A percentile compares a stretch with the other conserved stretches of the same genome.
These are phyloP conservation scores for Sugiyamaella qingdaonensis DNA, from an alignment of 805 yeast species.

Conservation along the genomic window DNA sequence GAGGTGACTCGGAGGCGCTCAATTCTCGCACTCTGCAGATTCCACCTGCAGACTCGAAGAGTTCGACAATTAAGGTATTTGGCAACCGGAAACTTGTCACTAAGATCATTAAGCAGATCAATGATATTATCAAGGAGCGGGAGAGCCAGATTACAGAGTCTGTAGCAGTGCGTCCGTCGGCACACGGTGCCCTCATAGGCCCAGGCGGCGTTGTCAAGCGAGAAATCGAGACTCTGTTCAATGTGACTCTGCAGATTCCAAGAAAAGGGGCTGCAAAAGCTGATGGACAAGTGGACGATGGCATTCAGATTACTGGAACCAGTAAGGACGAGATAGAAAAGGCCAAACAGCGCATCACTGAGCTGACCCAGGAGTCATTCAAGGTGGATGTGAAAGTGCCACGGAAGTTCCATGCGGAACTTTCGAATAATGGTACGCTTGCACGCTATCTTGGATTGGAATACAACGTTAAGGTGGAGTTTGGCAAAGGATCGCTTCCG, in stretches of 20 bases:
- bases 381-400: constrained; percentile 56
- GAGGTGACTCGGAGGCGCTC: constrained; percentile 49
- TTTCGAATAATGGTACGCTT: constrained; percentile 64
- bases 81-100: constrained; percentile 77
- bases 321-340: constrained; percentile 55
- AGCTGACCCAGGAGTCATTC: constrained; percentile 56
- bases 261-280: constrained; percentile 34
- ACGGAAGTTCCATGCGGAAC: constrained; percentile 50
- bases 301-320: constrained; percentile 57
- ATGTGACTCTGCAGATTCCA: constrained; percentile 65
- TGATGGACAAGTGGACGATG: constrained; percentile 35
- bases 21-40: constrained; percentile 53
- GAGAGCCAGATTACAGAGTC: constrained; percentile 38
- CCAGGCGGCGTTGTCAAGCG: constrained; percentile 74
- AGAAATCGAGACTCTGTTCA: constrained; percentile 62
- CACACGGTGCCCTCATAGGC: constrained; percentile 76
- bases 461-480: constrained; percentile 53
- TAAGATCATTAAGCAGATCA: constrained; percentile 58
- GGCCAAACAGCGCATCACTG: constrained; percentile 58
- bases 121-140: constrained; percentile 56
- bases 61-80: constrained; percentile 51
- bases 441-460: constrained; percentile 51
- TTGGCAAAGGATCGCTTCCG: constrained; percentile 38
- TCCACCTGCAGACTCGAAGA: constrained; percentile 59
- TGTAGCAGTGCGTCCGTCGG: constrained; percentile 55